Percentiles rank a stretch among this genome's conserved stretches.
phyloP scores from a whole-genome alignment of 176 grass and related monocot species.

The Oryza australiensis region DNA sequence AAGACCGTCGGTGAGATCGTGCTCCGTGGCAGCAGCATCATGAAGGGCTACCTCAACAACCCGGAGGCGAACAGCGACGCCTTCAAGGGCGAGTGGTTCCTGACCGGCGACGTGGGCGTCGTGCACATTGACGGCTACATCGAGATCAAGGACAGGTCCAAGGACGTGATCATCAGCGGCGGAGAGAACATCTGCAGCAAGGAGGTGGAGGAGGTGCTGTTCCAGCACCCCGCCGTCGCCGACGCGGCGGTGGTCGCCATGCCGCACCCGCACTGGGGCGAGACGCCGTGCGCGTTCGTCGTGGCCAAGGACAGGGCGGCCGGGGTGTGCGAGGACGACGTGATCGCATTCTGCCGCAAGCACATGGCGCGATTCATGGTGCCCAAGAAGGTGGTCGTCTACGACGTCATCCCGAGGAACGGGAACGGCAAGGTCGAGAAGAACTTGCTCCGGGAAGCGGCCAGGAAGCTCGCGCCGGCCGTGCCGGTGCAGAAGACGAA shows the following conservation, averaged over 20 bases:
- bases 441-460: constrained; percentile 45
- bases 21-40: constrained; percentile 65
- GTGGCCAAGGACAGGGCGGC: constrained; percentile 29
- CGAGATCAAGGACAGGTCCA: constrained; percentile 83
- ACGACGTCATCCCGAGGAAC: constrained; percentile 47
- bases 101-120: constrained; percentile 74
- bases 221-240: constrained; percentile 45
- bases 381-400: constrained; percentile 63
- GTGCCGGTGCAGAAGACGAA: constrained; percentile 35
- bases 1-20: constrained; percentile 63
- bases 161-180: constrained; percentile 76
- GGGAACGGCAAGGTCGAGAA: constrained; percentile 68
- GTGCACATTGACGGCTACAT: constrained; percentile 77
- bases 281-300: constrained; percentile 72
- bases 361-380: constrained; percentile 62
- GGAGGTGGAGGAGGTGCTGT: constrained; percentile 66
- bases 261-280: constrained; percentile 61
- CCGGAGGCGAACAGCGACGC: constrained; percentile 36
- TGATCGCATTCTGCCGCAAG: constrained; percentile 48
- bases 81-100: constrained; percentile 61
- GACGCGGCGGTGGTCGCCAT: constrained; percentile 67
- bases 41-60: constrained; percentile 80
- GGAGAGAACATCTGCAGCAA: constrained; percentile 79
- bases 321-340: constrained; percentile 38
- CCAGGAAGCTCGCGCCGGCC: constrained; percentile 1